Evolutionary conservation across 768 basidiomycete species (phyloP), one percentile per base, ranked within the genome.

Genomic region (Mycena metata): DNA sequence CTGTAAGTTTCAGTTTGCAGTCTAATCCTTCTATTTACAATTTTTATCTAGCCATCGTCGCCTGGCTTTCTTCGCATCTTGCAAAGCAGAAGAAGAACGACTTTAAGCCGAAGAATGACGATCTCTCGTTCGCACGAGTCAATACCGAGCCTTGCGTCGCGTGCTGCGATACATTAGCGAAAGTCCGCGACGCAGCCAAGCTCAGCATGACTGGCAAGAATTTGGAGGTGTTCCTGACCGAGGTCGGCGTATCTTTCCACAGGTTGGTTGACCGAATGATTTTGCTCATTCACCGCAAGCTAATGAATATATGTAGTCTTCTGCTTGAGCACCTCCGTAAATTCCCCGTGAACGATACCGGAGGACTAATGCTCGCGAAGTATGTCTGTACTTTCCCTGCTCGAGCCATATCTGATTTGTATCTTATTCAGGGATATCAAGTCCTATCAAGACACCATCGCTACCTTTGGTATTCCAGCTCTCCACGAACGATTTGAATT

Each of bases 331-430:
- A 99, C 76, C 84, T 98, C 63, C 92, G 93, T 75, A 98, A 95
- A 80, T 99, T 98, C 82, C 94, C 96, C 3, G 96, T 99, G 60
- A 98, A 92, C 72, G 96, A 96, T 0, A 96, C 96, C 1, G 98
- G 98, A 46, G 98, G 97, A 17, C 83, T 99, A 58, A 97, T 99
- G 95, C 90, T 99, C 45, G 97, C 98, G 24, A 99, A 99, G 96
- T 96, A 71, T 67, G 90, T 83, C 43, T 43, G 36, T 24, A 24
- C 26, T 30, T 13, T 17, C 39, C n/a, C 6, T 42, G 33, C 46
- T 33, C 10, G 15, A 6, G 39, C 55, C n/a, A 21, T 3, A 61
- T 5, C 50, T 64, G 30, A 42, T 61, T n/a, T 33, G 5, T 57
- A 24, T 26, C 17, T 54, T 57, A 46, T 47, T 30, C 76, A 98